Base-by-base conservation (phyloP, 208 protist genomes). In the Acanthamoeba castellanii region DNA sequence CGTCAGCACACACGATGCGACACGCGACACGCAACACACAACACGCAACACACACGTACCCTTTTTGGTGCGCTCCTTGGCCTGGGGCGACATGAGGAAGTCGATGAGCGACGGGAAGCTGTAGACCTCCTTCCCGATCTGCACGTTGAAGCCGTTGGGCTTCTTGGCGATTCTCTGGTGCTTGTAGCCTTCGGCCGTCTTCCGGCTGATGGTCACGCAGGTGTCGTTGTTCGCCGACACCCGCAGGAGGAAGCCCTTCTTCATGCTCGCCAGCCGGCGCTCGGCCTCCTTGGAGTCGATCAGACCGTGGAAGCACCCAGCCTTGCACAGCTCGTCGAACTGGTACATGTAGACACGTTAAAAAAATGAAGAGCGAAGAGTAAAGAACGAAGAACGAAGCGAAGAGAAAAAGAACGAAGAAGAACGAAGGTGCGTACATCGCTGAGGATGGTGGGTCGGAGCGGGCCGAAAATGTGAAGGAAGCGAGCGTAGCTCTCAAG, bases 151-250 rank as follows among this genome's bases (percentile, higher is more conserved):
- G 70, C 34, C 70, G 70, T 78, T 78, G 34, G 14, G 34, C 70
- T 45, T 78, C 37, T 78, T 78, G 70, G 70, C 70, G 37, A 78
- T 78, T 14, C 70, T 37, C 70, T 78, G 70, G 70, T 78, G 70
- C 70, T 78, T 78, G 37, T 78, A 78, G 16, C 70, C 70, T n/a
- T 78, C 70, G 34, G n/a, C 37, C 70, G 70, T 78, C 84, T 91
- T 91, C 76, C 76, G 52, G 55, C 84, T 91, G 84, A 91, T 91
- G 55, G 84, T 91, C 25, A 91, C n/a, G 55, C 84, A 66, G 22
- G 59, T 57, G 84, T 34, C 55, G 84, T 91, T 45, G 30, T 64
- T 91, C 25, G 57, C 22, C n/a, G 57, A 72, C 16, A 91, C 30
- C 8, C 84, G 84, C 50, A 91, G 57, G 20, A 91, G 84, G 55